Evolutionary conservation across 371 early-diverging fungal species (phyloP).

Genomic region (Nematocida major): DNA sequence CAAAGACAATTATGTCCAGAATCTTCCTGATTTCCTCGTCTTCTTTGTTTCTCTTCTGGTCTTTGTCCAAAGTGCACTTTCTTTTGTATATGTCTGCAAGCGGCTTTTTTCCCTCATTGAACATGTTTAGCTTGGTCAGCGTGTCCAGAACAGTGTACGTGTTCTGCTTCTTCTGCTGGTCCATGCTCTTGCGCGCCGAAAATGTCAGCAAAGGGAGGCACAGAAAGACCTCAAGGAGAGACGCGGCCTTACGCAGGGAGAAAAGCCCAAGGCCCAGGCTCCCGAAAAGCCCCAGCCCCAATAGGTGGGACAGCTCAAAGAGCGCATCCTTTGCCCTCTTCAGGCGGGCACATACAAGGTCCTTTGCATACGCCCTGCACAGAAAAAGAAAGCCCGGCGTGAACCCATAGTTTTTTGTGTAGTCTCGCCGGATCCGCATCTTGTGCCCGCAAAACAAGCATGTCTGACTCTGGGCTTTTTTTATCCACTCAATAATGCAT

Average conservation of each 20-base stretch:
- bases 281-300: too few relatives aligned
- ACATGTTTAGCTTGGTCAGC: background rate
- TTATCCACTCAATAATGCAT: constrained; percentile 58
- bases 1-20: background rate
- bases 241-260: too few relatives aligned
- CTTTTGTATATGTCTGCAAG: background rate
- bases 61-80: background rate
- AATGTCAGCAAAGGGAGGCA: background rate
- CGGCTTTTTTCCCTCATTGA: background rate
- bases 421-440: constrained; percentile 18
- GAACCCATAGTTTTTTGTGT: background rate
- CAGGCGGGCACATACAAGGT: too few relatives aligned
- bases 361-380: too few relatives aligned
- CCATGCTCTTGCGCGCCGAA: background rate
- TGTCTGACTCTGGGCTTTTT: background rate
- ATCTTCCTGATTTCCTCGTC: background rate
- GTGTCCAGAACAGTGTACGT: background rate
- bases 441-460: constrained; percentile 56
- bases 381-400: too few relatives aligned
- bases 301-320: too few relatives aligned
- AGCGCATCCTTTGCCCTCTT: too few relatives aligned
- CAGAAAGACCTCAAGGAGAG: background rate
- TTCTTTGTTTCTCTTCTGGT: background rate
- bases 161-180: background rate
- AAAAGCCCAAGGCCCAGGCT: too few relatives aligned